These are phyloP conservation scores for Cladophialophora yegresii DNA, from an alignment of 2,329 filamentous ascomycete genomes.

Conservation along the genomic window DNA sequence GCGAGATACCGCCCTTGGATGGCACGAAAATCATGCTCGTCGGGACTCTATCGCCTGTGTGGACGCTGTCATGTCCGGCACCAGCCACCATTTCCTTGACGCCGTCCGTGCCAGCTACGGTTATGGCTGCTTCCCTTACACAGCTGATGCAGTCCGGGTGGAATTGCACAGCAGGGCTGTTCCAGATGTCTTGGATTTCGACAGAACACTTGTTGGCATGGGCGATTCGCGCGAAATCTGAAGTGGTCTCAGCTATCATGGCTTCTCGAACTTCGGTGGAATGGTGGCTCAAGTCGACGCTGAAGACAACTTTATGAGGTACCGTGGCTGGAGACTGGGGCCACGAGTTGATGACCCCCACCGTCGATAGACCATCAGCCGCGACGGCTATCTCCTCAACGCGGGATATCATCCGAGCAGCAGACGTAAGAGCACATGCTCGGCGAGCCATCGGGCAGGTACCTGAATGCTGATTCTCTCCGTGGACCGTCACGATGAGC, in stretches of 20 bases:
- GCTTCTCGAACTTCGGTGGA: constrained; percentile 24
- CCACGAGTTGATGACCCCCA: constrained; percentile 67
- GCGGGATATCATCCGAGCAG: constrained; percentile 50
- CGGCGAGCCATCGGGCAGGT: constrained; percentile 69
- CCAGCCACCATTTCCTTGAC: constrained; percentile 60
- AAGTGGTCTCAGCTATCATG: constrained; percentile 22
- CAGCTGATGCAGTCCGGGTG: constrained; percentile 67
- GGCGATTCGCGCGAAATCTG: constrained; percentile 15
- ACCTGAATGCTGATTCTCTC: constrained; percentile 71
- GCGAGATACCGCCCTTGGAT: constrained; percentile 64
- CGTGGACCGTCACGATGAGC: constrained; percentile 67
- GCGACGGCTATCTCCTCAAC: constrained; percentile 16
- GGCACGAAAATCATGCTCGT: constrained; percentile 69
- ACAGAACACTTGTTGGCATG: constrained; percentile 15
- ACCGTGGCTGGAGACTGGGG: constrained; percentile 67
- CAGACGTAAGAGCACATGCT: constrained; percentile 68
- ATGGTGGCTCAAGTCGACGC: constrained; percentile 32
- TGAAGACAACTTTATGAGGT: constrained; percentile 26
- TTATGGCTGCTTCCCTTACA: constrained; percentile 61
- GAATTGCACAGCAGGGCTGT: constrained; percentile 59
- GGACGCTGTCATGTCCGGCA: constrained; percentile 67
- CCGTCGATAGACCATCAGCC: constrained; percentile 61
- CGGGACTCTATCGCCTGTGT: constrained; percentile 61
- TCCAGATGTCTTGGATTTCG: constrained; percentile 22
- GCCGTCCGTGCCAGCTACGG: constrained; percentile 46